Conservation (phyloP, 2,329 filamentous ascomycete species). For the Pseudogymnoascus sp. region DNA sequence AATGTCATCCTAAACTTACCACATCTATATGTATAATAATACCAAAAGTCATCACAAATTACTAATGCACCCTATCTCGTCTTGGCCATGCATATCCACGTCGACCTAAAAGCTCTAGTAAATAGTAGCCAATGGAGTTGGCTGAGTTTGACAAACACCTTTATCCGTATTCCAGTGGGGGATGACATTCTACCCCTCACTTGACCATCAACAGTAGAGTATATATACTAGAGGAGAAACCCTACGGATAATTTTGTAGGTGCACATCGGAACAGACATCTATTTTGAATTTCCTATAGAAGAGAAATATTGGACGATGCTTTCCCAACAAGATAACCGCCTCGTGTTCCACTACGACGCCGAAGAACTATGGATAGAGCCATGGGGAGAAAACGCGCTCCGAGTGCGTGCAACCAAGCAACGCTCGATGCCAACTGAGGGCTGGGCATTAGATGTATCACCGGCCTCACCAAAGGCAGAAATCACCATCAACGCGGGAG, state of each 20-base stretch:
- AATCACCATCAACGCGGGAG: conserved; percentile 2
- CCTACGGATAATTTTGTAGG: neutral
- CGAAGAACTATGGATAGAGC: conserved; percentile 39
- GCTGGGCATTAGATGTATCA: conserved; percentile 31
- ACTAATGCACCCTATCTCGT: neutral
- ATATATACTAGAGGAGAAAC: neutral
- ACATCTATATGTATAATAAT: neutral
- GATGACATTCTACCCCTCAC: conserved; percentile 23
- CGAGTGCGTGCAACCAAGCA: conserved; percentile 39
- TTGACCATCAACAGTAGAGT: conserved; percentile 12
- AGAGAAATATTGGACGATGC: conserved; percentile 16
- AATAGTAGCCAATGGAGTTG: neutral
- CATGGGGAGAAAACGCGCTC: conserved; percentile 40
- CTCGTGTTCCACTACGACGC: conserved; percentile 32
- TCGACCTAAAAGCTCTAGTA: neutral
- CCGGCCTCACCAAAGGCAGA: neutral
- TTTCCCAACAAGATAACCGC: conserved; percentile 18
- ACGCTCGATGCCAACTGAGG: conserved; percentile 28
- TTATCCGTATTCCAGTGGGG: neutral
- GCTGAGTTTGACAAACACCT: neutral
- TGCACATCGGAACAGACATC: neutral
- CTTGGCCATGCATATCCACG: neutral
- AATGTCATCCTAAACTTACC: neutral
- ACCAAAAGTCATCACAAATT: neutral
- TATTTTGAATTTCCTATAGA: neutral